phyloP scores from a whole-genome alignment of 116 monocot genomes.

The Papilionanthe hybrid region DNA sequence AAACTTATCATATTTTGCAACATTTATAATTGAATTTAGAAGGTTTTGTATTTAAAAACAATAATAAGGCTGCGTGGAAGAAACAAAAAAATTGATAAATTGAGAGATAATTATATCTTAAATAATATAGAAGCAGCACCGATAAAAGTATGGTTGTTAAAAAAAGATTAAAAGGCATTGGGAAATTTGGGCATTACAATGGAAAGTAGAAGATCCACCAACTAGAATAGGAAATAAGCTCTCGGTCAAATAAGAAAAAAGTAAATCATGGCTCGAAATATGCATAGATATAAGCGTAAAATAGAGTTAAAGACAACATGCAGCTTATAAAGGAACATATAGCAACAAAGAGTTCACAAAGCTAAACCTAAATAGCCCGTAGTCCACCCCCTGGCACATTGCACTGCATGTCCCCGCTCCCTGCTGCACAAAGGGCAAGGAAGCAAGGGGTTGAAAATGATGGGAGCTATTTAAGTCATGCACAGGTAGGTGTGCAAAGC shows the following conservation, averaged over 20 bases:
- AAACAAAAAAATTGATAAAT: background rate
- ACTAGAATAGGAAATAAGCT: background rate
- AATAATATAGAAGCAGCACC: background rate
- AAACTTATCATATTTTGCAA: too few relatives aligned
- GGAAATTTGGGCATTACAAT: background rate
- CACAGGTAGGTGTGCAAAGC: too few relatives aligned
- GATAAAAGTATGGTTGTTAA: background rate
- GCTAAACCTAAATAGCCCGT: background rate
- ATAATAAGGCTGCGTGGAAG: too few relatives aligned
- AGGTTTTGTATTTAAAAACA: too few relatives aligned
- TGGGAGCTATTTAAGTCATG: too few relatives aligned
- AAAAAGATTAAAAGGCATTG: background rate
- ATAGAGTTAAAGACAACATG: background rate
- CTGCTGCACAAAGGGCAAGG: too few relatives aligned
- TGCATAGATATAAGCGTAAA: background rate
- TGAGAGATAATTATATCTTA: background rate
- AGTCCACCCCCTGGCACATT: background rate
- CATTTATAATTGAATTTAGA: too few relatives aligned
- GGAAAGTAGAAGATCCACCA: background rate
- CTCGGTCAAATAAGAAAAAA: background rate
- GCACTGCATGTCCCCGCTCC: too few relatives aligned
- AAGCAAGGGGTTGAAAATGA: too few relatives aligned
- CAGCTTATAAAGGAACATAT: too few relatives aligned
- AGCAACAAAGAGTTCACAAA: background rate
- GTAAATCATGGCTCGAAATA: background rate